phyloP scores from a whole-genome alignment of 2,329 filamentous ascomycete species.

The Paecilomyces variotii region DNA sequence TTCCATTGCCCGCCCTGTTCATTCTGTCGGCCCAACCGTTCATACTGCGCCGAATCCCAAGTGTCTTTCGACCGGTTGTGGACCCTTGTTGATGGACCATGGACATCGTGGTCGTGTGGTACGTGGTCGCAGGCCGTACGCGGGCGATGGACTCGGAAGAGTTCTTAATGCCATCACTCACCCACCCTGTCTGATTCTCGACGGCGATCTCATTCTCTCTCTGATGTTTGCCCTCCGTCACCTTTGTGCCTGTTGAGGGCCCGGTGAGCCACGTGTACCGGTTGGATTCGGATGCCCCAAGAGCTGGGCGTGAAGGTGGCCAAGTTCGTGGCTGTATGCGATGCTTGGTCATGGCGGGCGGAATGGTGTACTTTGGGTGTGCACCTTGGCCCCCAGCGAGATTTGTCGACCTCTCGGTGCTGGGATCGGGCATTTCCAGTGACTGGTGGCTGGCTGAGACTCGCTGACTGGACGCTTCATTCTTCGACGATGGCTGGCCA shows the following conservation, averaged over 20 bases:
- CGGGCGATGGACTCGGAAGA: constrained; percentile 9
- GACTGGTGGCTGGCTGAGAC: not conserved
- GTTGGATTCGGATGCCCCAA: constrained; percentile 22
- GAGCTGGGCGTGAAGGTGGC: constrained; percentile 22
- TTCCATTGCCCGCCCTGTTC: constrained; percentile 16
- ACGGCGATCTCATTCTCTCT: constrained; percentile 4
- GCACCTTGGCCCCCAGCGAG: not conserved
- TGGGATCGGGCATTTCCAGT: not conserved
- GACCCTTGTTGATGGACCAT: constrained; percentile 17
- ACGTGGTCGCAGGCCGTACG: constrained; percentile 24
- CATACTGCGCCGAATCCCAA: constrained; percentile 36
- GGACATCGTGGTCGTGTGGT: constrained; percentile 35
- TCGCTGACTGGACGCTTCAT: constrained; percentile 10
- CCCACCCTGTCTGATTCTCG: constrained; percentile 10
- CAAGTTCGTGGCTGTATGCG: constrained; percentile 25
- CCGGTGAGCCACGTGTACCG: constrained; percentile 29
- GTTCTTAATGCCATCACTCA: constrained; percentile 17
- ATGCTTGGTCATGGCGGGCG: constrained; percentile 16
- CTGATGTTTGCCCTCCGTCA: constrained; percentile 1
- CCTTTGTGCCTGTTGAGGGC: constrained; percentile 13
- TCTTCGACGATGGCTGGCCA: constrained; percentile 16
- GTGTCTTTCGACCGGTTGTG: constrained; percentile 25
- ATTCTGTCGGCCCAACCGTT: constrained; percentile 36
- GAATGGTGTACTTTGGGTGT: constrained; percentile 8
- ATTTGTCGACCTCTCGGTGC: not conserved